Evolutionary conservation across 371 early-diverging fungal genomes (phyloP).

Genomic region (Syncephalastrum monosporum): DNA sequence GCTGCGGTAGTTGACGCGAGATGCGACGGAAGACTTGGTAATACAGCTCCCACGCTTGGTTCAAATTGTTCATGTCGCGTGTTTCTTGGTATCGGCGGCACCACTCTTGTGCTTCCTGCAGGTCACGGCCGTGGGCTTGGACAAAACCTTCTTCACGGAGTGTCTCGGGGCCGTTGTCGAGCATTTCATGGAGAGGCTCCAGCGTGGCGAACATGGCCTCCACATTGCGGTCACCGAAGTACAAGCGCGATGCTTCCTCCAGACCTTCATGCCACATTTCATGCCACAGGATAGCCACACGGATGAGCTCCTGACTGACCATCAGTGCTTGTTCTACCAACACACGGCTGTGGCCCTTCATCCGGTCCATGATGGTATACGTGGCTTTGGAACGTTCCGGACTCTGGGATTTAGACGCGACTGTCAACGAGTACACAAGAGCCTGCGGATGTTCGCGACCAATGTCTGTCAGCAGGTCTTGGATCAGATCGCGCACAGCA

Average conservation of each 20-base stretch:
- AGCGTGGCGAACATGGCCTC: slow-evolving; percentile 92
- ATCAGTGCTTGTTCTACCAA: slow-evolving; percentile 94
- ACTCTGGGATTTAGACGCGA: slow-evolving; percentile 93
- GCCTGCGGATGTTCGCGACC: slow-evolving; percentile 97
- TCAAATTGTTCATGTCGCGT: slow-evolving; percentile 77
- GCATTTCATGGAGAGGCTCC: slow-evolving; percentile 87
- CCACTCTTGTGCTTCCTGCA: slow-evolving; percentile 92
- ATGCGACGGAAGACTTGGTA: slow-evolving; percentile 88
- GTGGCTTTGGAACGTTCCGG: slow-evolving; percentile 81
- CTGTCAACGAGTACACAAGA: slow-evolving; percentile 93
- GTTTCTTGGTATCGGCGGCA: slow-evolving; percentile 81
- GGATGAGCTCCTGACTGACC: slow-evolving; percentile 95
- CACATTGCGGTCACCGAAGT: slow-evolving; percentile 84
- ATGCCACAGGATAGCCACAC: slow-evolving; percentile 95
- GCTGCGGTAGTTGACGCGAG: slow-evolving; percentile 78
- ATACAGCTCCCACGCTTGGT: slow-evolving; percentile 97
- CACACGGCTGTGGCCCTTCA: slow-evolving; percentile 78
- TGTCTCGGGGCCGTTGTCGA: slow-evolving; percentile 92
- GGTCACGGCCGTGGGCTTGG: slow-evolving; percentile 91
- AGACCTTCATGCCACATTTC: slow-evolving; percentile 98
- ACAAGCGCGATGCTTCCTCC: slow-evolving; percentile 88
- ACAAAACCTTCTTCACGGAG: slow-evolving; percentile 92
- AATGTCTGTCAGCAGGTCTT: slow-evolving; percentile 88
- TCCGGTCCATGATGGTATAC: slow-evolving; percentile 88
- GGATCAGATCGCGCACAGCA: slow-evolving; percentile 85